Base-by-base conservation (phyloP, 2,329 filamentous ascomycete species). In the Hypoxylon sp. region DNA sequence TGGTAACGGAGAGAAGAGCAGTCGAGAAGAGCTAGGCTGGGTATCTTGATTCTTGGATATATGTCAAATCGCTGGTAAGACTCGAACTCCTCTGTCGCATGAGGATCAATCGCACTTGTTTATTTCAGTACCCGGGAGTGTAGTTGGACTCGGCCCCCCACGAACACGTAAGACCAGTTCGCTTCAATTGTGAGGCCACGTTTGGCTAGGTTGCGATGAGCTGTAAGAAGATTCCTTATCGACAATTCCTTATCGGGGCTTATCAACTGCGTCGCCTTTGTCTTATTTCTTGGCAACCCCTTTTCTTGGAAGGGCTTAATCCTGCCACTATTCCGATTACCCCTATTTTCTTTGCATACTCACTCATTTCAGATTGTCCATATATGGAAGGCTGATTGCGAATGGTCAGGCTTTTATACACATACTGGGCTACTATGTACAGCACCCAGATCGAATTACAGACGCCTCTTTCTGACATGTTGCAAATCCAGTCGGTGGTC, bases 171-270 rank as follows among this genome's bases (percentile, higher is more conserved):
- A 42, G 27, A 48, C n/a, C 24, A 27, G 20, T 40, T 23, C 24
- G 24, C 26, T n/a, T 13, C 13, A 21, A 17, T 43, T 48, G 51
- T 58, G 41, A 67, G 65, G 66, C 66, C 66, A 69, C 66, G 67
- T 69, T 62, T 58, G 40, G 45, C 15, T 15, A 10, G 10, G 10
- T 21, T 20, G 49, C 47, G 43, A 35, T 35, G 3, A 13, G 31
- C 31, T 8, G 24, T 17, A 35, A 35, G 24, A 55, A 31, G 46
- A 45, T 58, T n/a, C 27, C 38, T 60, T 63, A 63, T 57, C 48
- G 37, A 51, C 55, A 45, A 49, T 50, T 48, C 23, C 56, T 67
- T 69, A 69, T 69, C 67, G 20, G 38, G 40, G 20, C 62, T 68
- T 67, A 67, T 67, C 65, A 29, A 27, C 3, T 35, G 26, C 9